Conservation (phyloP, 345 rosid species). For the Conringia planisiliqua region DNA sequence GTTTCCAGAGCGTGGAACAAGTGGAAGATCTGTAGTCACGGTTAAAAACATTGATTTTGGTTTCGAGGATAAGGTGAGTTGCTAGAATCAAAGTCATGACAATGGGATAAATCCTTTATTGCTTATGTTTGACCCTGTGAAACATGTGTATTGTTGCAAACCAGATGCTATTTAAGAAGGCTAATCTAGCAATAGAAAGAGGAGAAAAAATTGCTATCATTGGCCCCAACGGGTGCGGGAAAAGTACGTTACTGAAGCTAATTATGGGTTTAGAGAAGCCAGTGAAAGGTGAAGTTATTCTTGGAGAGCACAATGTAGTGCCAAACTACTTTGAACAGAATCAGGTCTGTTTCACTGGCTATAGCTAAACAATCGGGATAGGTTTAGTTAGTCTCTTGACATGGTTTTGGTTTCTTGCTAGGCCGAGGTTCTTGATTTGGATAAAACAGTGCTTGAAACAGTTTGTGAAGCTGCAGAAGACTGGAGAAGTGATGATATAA, state of each 20-base stretch:
- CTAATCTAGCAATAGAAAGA: constrained; percentile 68
- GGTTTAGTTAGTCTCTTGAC: background rate
- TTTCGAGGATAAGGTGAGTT: constrained; percentile 71
- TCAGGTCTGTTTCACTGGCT: constrained; percentile 49
- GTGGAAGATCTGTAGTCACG: constrained; percentile 70
- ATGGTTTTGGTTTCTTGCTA: constrained; percentile 22
- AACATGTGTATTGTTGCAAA: constrained; percentile 8
- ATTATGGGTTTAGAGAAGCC: constrained; percentile 85
- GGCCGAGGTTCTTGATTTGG: constrained; percentile 96
- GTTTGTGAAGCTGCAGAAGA: constrained; percentile 88
- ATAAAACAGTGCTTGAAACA: constrained; percentile 81
- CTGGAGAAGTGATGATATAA: constrained; percentile 91
- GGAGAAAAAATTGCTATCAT: constrained; percentile 89
- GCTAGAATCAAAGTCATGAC: background rate
- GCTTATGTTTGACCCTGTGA: constrained; percentile 3
- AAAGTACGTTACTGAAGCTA: constrained; percentile 81
- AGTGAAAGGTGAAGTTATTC: constrained; percentile 59
- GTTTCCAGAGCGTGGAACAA: constrained; percentile 92
- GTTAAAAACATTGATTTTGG: constrained; percentile 70
- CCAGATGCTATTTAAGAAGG: constrained; percentile 69
- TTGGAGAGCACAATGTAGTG: constrained; percentile 88
- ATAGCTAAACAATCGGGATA: background rate
- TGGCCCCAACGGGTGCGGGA: constrained; percentile 97
- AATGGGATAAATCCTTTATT: background rate
- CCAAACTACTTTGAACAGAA: constrained; percentile 99